Base-by-base conservation (phyloP, 805 yeast genomes). In the Blastobotrys americana region DNA sequence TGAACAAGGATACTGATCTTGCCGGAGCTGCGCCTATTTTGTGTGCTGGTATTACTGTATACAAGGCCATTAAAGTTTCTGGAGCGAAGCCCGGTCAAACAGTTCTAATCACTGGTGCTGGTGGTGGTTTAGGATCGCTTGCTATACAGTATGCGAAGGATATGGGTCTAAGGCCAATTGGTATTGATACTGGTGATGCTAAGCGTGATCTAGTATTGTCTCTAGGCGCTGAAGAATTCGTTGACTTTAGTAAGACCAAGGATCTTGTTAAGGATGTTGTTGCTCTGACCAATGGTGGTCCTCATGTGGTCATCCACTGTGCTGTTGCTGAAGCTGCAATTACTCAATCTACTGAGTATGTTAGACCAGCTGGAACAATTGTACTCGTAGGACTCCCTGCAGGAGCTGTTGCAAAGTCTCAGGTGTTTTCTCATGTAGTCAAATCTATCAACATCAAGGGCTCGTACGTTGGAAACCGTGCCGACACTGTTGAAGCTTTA, bases 11-110 rank as follows among this genome's bases (percentile, higher is more conserved):
- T 47, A 69, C 84, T 35, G 89, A 86, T 61, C 74, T 85, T 56
- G 88, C 90, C 44, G 72, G 70, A 52, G 75, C 78, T 50, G 80
- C 95, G 8, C 95, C 95, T 56, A 78, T 85, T 61, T 75, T 86
- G 59, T 85, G 95, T 71, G 95, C 95, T 31, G 95, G 95, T 67
- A 79, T 85, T 65, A 85, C 95, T 34, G 94, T 84, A 47, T 85
- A 85, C 80, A 85, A 84, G 73, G 95, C 94, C 37, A 71, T 85
- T 63, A 84, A 84, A 74, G 82, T 85, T 37, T 84, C 94, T 44
- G 76, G 75, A 46, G 69, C 81, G 59, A 62, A 55, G 48, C 77
- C 87, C 48, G 88, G 88, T 55, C 74, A 82, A 56, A 81, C 85
- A 85, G 81, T 82, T 48, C 82, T 84, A 55, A 68, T 82, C 55